Conservation (phyloP, 495 filamentous ascomycete genomes). For the Penicillium cataractarum region DNA sequence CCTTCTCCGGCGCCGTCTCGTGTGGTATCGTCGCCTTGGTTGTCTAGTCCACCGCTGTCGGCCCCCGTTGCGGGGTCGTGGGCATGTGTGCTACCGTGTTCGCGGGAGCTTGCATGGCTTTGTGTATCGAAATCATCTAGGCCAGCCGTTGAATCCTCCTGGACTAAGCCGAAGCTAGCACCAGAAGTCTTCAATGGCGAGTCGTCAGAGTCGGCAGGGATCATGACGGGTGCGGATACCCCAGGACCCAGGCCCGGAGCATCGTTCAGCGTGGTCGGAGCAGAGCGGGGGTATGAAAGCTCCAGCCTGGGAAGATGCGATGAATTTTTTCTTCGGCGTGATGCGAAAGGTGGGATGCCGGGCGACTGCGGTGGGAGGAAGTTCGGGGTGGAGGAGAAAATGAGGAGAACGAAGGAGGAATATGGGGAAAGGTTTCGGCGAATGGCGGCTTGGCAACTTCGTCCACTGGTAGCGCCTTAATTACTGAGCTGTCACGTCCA, state of each 20-base stretch:
- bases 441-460: constrained; percentile 41
- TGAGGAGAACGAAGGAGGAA: constrained; percentile 31
- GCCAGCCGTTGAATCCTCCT: constrained; percentile 35
- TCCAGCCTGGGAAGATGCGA: constrained; percentile 1
- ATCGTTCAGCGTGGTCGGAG: constrained; percentile 39
- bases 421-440: constrained; percentile 45
- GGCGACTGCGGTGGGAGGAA: constrained; percentile 7
- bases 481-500: constrained; percentile 17
- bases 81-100: constrained; percentile 37
- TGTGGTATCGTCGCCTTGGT: constrained; percentile 28
- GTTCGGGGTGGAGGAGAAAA: constrained; percentile 19
- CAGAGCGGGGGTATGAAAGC: constrained; percentile 10
- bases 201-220: constrained; percentile 44
- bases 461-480: constrained; percentile 23
- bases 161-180: constrained; percentile 28
- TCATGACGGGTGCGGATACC: constrained; percentile 52
- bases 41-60: constrained; percentile 29
- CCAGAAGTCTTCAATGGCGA: constrained; percentile 41
- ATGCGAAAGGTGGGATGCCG: constrained; percentile 7
- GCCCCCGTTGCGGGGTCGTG: constrained; percentile 28
- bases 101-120: constrained; percentile 52
- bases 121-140: constrained; percentile 48
- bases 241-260: constrained; percentile 41
- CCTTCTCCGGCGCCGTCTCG: constrained; percentile 35
- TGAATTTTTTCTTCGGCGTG: background rate